Evolutionary conservation across 1,284 basidiomycete species (phyloP), one percentile per base, ranked within the genome.

Genomic region (Rhodotorula sp.): DNA sequence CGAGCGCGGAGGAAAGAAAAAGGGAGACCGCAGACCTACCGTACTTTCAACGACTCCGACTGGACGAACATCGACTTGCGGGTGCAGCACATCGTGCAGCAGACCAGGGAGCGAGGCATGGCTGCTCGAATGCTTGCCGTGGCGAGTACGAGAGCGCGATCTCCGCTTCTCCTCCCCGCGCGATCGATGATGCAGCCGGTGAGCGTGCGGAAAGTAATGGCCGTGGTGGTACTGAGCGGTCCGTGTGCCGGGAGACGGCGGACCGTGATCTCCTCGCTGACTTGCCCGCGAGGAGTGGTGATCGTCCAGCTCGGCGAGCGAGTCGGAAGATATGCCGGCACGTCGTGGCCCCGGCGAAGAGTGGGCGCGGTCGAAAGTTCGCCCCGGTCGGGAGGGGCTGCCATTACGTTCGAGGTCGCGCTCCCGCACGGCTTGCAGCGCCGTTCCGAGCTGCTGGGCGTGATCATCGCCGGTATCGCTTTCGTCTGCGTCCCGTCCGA

Each of bases 21-120:
- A 0, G 5, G 10, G 31, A 26, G 5, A 15, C 14, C 26, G 26
- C 21, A 10, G n/a, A 29, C 47, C 29, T 49, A 87, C 83, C 78
- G 90, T 88, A 18, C 87, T 87, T 81, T 93, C 91, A 76, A 92
- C 92, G 15, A 91, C 87, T 0, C 91, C 92, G 0, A 93, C 92
- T 0, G 87, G 87, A 29, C 65, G 49, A 15, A 71, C 52, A 48
- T 74, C 71, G 31, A 73, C 56, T 5, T 73, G 67, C 1, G 76
- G 71, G 34, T 77, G 76, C 15, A 77, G 58, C 6, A 77, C 71
- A 8, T 75, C 76, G 62, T 73, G 76, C 21, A 77, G 58, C 14
- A 77, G 48, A 5, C 60, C 64, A 3, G 71, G 68, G 5, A 76
- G 39, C 15, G 62, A 65, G 52, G 72, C 49, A 46, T 72, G 70